phyloP scores from a whole-genome alignment of 2,329 filamentous ascomycete species.

The Aaosphaeria pasadenensis region DNA sequence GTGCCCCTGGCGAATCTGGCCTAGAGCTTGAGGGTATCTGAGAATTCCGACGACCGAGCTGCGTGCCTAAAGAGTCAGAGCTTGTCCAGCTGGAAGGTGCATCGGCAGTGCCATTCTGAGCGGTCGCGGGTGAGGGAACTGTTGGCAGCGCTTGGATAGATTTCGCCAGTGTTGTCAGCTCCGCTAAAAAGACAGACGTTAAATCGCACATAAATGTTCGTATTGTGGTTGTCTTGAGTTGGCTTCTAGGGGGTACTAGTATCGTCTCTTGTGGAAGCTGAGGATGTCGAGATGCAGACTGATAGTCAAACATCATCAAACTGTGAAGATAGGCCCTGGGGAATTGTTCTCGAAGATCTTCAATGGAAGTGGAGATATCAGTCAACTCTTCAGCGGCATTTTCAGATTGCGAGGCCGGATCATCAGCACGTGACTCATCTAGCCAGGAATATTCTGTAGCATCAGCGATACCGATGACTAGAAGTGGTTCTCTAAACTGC shows the following conservation, averaged over 20 bases:
- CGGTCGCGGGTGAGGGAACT: slow-evolving; percentile 54
- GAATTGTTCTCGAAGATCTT: slow-evolving; percentile 68
- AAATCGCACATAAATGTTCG: slow-evolving; percentile 46
- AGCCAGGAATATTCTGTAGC: slow-evolving; percentile 58
- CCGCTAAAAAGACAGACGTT: slow-evolving; percentile 44
- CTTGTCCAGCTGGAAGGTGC: slow-evolving; percentile 27
- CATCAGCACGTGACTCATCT: slow-evolving; percentile 40
- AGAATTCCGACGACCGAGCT: slow-evolving; percentile 28
- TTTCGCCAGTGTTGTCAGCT: slow-evolving; percentile 47
- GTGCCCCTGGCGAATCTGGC: slow-evolving; percentile 29
- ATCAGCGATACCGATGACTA: slow-evolving; percentile 82
- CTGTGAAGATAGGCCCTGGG: slow-evolving; percentile 75
- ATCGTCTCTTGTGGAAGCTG: slow-evolving; percentile 62
- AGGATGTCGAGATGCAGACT: slow-evolving; percentile 36
- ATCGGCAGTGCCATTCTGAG: slow-evolving; percentile 20
- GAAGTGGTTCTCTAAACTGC: slow-evolving; percentile 78
- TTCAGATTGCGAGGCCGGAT: slow-evolving; percentile 7
- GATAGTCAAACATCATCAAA: slow-evolving; percentile 76
- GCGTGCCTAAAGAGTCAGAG: slow-evolving; percentile 18
- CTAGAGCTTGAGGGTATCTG: slow-evolving; percentile 23
- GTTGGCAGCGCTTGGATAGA: slow-evolving; percentile 55
- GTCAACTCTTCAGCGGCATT: slow-evolving; percentile 23
- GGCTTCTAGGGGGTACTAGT: slow-evolving; percentile 65
- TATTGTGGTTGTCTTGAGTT: slow-evolving; percentile 69
- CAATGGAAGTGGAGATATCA: slow-evolving; percentile 59